These are phyloP conservation scores for Suhomyces maxii DNA, from an alignment of 1,139 yeast species.

Conservation along the genomic window DNA sequence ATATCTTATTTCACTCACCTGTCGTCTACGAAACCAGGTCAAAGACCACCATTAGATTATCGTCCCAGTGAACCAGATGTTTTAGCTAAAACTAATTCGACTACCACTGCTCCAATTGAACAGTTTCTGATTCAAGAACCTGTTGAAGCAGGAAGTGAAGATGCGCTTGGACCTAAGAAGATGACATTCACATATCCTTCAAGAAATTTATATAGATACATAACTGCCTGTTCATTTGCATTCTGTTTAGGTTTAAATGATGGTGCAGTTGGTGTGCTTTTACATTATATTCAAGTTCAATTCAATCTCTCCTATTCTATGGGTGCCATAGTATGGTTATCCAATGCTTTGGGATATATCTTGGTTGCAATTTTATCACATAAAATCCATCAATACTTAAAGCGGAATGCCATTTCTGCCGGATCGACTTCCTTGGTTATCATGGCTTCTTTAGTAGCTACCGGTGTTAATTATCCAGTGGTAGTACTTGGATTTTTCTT, in stretches of 20 bases:
- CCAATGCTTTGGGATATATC: constrained; percentile 43
- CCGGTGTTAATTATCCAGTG: constrained; percentile 26
- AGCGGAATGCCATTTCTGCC: constrained; percentile 35
- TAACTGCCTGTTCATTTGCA: constrained; percentile 42
- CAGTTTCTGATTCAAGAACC: constrained; percentile 4
- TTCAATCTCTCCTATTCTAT: constrained; percentile 40
- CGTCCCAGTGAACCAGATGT: constrained; percentile 10
- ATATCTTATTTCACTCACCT: constrained; percentile 5
- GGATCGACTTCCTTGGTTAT: constrained; percentile 36
- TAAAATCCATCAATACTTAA: constrained; percentile 35
- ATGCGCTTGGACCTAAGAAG: neutral
- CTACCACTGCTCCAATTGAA: neutral
- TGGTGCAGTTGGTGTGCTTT: constrained; percentile 46
- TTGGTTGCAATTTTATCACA: constrained; percentile 36
- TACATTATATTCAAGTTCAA: constrained; percentile 41
- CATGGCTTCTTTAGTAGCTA: constrained; percentile 40
- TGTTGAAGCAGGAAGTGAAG: neutral
- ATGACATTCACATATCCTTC: constrained; percentile 40
- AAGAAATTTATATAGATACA: constrained; percentile 39
- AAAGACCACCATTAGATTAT: constrained; percentile 12
- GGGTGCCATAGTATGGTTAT: constrained; percentile 48
- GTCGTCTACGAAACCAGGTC: constrained; percentile 2
- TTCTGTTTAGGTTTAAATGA: constrained; percentile 29
- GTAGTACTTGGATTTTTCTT: constrained; percentile 19
- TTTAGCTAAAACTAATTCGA: neutral